A percentile compares a stretch with the other conserved stretches of the same genome.
Evolutionary conservation across 106 monocot species (phyloP).

Genomic region (Dendrobium chrysotoxum): DNA sequence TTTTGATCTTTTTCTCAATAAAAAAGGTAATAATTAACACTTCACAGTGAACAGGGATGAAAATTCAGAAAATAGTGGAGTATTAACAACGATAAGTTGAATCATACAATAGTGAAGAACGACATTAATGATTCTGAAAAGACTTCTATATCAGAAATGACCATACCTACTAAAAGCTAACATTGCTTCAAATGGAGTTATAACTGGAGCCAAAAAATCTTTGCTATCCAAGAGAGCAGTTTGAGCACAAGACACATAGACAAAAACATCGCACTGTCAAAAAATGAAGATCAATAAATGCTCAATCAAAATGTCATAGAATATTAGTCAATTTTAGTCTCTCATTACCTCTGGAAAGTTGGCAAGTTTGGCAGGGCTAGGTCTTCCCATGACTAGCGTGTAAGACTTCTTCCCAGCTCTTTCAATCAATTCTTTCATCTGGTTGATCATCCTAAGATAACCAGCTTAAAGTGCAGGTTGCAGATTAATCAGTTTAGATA

Average conservation of each 20-base stretch:
- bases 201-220: conserved; percentile 87
- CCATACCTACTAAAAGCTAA: conserved; percentile 75
- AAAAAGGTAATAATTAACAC: too few relatives aligned
- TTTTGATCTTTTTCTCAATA: too few relatives aligned
- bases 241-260: conserved; percentile 95
- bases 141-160: neutral
- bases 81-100: neutral
- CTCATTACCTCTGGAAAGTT: conserved; percentile 88
- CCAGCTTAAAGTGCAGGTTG: conserved; percentile 42
- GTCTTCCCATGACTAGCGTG: conserved; percentile 88
- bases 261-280: conserved; percentile 87
- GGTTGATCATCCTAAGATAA: conserved; percentile 65
- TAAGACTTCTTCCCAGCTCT: conserved; percentile 79
- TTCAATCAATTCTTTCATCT: conserved; percentile 93
- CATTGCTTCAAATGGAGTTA: conserved; percentile 91
- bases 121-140: neutral
- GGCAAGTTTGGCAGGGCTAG: conserved; percentile 87
- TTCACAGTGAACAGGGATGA: neutral
- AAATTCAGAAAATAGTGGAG: neutral
- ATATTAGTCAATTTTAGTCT: neutral
- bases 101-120: neutral
- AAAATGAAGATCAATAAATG: conserved; percentile 5
- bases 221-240: conserved; percentile 96
- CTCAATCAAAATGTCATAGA: neutral
- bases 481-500: neutral